phyloP scores from a whole-genome alignment of 2,329 filamentous ascomycete genomes.

The Neofusicoccum sp. region DNA sequence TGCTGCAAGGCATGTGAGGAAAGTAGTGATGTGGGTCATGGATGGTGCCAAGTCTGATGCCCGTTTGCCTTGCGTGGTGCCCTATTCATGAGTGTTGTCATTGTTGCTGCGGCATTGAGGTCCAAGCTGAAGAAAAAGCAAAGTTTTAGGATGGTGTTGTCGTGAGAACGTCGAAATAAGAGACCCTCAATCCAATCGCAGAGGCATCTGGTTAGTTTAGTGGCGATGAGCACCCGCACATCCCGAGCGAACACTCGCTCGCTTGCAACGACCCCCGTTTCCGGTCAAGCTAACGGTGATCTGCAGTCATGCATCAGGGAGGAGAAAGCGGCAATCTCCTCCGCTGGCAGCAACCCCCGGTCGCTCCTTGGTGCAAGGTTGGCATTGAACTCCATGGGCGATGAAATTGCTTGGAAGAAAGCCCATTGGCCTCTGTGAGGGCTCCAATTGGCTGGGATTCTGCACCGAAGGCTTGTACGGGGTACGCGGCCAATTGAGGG shows the following conservation, averaged over 20 bases:
- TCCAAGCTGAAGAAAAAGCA: background rate
- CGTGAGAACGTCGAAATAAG: conserved; percentile 4
- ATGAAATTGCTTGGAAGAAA: background rate
- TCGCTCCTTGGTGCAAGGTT: background rate
- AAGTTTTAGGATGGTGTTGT: background rate
- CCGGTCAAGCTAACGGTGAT: background rate
- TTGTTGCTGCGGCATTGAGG: background rate
- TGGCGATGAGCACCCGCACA: background rate
- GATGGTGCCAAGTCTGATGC: background rate
- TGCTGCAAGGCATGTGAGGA: background rate
- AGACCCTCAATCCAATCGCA: background rate
- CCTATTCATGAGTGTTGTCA: background rate
- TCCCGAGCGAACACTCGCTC: background rate
- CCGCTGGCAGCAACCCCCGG: background rate
- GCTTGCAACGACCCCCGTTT: background rate
- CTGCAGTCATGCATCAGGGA: conserved; percentile 5
- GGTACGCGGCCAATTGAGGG: background rate
- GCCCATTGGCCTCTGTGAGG: no score
- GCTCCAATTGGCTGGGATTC: background rate
- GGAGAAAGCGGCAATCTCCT: conserved; percentile 8
- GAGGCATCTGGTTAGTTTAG: background rate
- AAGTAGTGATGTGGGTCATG: background rate
- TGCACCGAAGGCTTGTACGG: background rate
- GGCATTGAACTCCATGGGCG: background rate
- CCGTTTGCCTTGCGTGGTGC: background rate